These are phyloP conservation scores for Chenopodium album DNA, from an alignment of 148 eudicot species.

Conservation along the genomic window DNA sequence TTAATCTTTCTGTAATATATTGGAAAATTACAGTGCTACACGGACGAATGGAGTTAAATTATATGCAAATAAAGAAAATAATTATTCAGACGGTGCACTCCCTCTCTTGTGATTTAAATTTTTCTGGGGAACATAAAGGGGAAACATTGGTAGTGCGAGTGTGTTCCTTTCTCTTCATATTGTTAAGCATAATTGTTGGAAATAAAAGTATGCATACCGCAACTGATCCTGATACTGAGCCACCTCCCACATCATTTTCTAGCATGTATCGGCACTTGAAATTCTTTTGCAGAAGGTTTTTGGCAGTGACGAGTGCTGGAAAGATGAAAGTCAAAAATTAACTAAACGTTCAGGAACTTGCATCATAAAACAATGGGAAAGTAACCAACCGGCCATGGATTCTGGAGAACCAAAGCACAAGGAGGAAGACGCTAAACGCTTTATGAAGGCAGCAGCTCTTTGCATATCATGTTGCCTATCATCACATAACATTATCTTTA, in stretches of 20 bases:
- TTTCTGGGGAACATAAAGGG: background rate
- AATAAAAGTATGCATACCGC: constrained; percentile 47
- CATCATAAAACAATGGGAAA: background rate
- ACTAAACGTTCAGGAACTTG: background rate
- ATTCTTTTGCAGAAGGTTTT: constrained; percentile 84
- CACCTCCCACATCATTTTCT: constrained; percentile 96
- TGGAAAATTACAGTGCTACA: background rate
- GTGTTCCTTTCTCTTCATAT: background rate
- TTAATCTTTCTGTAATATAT: no score
- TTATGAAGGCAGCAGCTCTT: constrained; percentile 93
- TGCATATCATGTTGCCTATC: constrained; percentile 99
- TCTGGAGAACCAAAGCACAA: constrained; percentile 83
- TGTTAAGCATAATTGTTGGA: background rate
- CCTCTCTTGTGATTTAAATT: background rate
- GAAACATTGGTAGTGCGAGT: background rate
- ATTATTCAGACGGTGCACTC: background rate
- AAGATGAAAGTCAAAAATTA: constrained; percentile 10
- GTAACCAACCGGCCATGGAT: constrained; percentile 80
- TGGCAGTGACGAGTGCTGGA: constrained; percentile 91
- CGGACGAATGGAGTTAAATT: background rate
- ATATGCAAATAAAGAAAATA: background rate
- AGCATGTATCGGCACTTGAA: constrained; percentile 79
- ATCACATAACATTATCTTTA: constrained; percentile 94
- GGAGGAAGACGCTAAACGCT: constrained; percentile 77
- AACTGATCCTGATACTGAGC: constrained; percentile 84